phyloP scores from a whole-genome alignment of 192 early-diverging fungal genomes.

The Coemansia sp. region DNA sequence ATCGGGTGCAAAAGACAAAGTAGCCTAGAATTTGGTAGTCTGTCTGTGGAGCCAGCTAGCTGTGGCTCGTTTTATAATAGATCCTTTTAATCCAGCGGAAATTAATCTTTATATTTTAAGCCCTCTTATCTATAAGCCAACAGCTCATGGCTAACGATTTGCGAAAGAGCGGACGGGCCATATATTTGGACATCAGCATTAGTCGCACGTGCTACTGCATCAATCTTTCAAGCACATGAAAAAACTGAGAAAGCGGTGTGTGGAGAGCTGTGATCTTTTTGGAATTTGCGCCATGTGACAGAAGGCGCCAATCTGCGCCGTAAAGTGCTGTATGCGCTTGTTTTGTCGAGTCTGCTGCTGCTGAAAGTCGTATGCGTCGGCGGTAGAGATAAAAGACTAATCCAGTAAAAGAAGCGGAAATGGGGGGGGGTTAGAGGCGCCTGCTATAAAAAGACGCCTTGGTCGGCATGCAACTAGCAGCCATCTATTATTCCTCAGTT shows the following conservation, averaged over 20 bases:
- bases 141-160: background rate
- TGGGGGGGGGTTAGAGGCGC: no score
- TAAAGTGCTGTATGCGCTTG: background rate
- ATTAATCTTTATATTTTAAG: background rate
- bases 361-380: background rate
- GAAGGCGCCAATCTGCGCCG: background rate
- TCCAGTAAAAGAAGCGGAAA: no score
- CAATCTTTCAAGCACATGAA: background rate
- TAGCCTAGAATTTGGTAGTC: background rate
- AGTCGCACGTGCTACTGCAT: background rate
- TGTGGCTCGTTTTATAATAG: background rate
- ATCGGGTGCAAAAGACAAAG: slow-evolving; percentile 1
- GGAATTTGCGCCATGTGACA: background rate
- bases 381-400: no score
- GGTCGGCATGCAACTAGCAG: background rate
- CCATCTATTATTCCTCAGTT: background rate
- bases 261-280: background rate
- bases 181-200: background rate
- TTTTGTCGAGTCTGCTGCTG: background rate
- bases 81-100: background rate
- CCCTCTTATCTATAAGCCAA: background rate
- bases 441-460: no score
- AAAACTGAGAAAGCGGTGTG: background rate
- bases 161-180: background rate
- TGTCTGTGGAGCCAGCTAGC: background rate